Conservation (phyloP, 2,329 filamentous ascomycete genomes). For the Aureobasidium melanogenum region DNA sequence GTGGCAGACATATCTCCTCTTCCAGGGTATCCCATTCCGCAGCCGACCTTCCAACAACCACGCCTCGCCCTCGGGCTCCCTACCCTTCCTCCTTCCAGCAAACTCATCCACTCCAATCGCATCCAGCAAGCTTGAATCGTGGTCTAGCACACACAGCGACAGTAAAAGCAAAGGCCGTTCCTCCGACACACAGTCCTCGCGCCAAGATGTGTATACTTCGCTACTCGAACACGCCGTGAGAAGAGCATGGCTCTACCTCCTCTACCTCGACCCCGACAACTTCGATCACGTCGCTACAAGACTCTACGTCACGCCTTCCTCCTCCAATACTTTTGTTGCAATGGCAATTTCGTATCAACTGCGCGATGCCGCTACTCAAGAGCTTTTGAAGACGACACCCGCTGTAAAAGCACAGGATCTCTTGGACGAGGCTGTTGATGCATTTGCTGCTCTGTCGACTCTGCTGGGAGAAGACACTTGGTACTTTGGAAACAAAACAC, state of each 20-base stretch:
- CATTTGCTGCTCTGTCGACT: slow-evolving; percentile 53
- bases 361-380: slow-evolving; percentile 60
- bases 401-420: slow-evolving; percentile 39
- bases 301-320: slow-evolving; percentile 61
- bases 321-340: slow-evolving; percentile 54
- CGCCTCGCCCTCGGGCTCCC: slow-evolving; percentile 77
- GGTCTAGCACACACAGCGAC: slow-evolving; percentile 36
- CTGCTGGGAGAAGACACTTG: slow-evolving; percentile 50
- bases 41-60: slow-evolving; percentile 76
- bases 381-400: slow-evolving; percentile 53
- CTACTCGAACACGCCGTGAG: slow-evolving; percentile 71
- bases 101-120: slow-evolving; percentile 36
- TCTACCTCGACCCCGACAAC: slow-evolving; percentile 69
- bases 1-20: slow-evolving; percentile 89
- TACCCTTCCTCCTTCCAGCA: slow-evolving; percentile 73
- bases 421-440: slow-evolving; percentile 52
- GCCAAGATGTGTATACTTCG: slow-evolving; percentile 65
- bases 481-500: slow-evolving; percentile 51
- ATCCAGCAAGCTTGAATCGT: slow-evolving; percentile 60
- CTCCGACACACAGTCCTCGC: slow-evolving; percentile 15
- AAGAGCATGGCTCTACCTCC: slow-evolving; percentile 76
- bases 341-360: slow-evolving; percentile 57
- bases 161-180: neutral
- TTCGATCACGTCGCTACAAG: slow-evolving; percentile 53
- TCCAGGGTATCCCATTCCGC: slow-evolving; percentile 59